These are phyloP conservation scores for Artemisia annua DNA, from an alignment of 129 eudicot species.

Conservation along the genomic window DNA sequence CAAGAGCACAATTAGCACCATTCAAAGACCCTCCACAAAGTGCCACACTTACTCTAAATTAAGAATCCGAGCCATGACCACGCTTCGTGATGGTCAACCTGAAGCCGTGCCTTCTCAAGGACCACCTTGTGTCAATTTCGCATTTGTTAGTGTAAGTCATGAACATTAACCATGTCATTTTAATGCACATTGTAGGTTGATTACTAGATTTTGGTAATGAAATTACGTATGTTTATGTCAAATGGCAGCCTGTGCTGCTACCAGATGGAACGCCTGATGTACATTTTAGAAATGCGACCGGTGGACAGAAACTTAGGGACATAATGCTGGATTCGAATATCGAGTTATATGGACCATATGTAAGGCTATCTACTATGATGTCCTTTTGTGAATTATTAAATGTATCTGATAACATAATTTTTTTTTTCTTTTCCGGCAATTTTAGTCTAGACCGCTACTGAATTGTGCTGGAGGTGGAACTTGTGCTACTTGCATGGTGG, in stretches of 20 bases:
- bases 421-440: constrained; percentile 17
- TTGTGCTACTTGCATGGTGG: constrained; percentile 91
- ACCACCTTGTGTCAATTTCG: constrained; percentile 61
- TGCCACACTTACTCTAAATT: constrained; percentile 31
- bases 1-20: constrained; percentile 14
- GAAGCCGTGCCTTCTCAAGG: constrained; percentile 44
- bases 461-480: constrained; percentile 95
- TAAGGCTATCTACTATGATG: constrained; percentile 32
- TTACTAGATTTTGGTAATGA: constrained; percentile 6
- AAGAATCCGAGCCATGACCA: constrained; percentile 65
- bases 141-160: constrained; percentile 69
- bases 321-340: constrained; percentile 77
- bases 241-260: constrained; percentile 69
- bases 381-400: neutral
- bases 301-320: constrained; percentile 90
- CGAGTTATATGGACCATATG: constrained; percentile 97
- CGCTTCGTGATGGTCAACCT: constrained; percentile 37
- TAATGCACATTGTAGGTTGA: neutral
- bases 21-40: constrained; percentile 26
- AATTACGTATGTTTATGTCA: neutral
- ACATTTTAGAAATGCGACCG: constrained; percentile 66
- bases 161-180: neutral
- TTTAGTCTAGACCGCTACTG: constrained; percentile 69
- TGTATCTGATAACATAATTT: neutral
- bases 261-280: constrained; percentile 97